Percentiles rank a stretch among this genome's conserved stretches.
These are phyloP conservation scores for Nothopassalora personata DNA, from an alignment of 2,329 filamentous ascomycete species.

Conservation along the genomic window DNA sequence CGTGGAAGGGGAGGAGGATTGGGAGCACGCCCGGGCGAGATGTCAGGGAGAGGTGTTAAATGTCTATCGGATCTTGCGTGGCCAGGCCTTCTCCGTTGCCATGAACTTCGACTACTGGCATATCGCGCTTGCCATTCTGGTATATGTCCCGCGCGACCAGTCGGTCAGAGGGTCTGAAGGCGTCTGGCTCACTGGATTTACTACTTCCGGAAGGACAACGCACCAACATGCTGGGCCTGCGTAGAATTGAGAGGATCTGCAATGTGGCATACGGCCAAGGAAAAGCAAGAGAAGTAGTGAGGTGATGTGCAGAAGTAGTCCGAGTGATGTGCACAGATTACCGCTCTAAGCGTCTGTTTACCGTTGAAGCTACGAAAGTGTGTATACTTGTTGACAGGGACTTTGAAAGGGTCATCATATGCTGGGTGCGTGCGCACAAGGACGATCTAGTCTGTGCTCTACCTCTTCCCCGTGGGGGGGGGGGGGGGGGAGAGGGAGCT, in stretches of 20 bases:
- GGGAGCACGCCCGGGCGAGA: neutral
- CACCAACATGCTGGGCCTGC: no score
- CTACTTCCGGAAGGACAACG: no score
- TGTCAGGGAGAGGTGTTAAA: no score
- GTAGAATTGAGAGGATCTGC: no score
- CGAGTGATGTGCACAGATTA: neutral
- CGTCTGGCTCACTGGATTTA: no score
- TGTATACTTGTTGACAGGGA: neutral
- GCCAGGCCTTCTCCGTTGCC: no score
- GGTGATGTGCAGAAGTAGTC: neutral
- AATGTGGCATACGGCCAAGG: no score
- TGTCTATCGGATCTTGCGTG: no score
- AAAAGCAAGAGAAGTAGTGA: neutral
- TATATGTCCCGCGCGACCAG: no score
- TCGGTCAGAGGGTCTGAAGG: no score
- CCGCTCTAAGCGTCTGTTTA: neutral
- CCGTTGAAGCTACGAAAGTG: neutral
- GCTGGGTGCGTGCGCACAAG: neutral
- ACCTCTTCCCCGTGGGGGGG: neutral
- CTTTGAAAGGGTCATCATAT: neutral
- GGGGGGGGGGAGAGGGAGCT: neutral
- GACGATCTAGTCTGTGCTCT: neutral
- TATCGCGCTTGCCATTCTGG: neutral
- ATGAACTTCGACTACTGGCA: no score
- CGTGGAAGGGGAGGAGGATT: neutral